Percentiles rank a stretch among this genome's conserved stretches.
phyloP scores from a whole-genome alignment of 225 moss, liverwort and hornwort genomes.

The Pseudoscleropodium purum region DNA sequence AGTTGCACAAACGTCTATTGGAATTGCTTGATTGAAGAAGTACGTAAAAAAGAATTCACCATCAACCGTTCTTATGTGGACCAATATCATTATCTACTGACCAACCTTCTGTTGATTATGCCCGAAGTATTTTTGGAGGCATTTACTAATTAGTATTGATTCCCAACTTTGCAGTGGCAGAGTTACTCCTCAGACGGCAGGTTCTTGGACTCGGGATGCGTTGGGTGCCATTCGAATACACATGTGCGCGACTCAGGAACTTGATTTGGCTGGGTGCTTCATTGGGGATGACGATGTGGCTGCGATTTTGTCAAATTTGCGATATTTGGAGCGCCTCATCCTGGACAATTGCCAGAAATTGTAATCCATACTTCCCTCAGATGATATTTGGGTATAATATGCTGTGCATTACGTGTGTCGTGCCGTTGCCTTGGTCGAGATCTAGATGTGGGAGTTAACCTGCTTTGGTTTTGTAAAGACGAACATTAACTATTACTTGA shows the following conservation, averaged over 20 bases:
- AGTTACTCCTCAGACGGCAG: slow-evolving; percentile 21
- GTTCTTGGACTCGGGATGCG: slow-evolving; percentile 46
- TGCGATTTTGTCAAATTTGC: slow-evolving; percentile 41
- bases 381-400: background rate
- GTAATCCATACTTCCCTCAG: slow-evolving; percentile 15
- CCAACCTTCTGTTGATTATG: background rate
- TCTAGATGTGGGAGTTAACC: background rate
- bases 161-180: slow-evolving; percentile 1
- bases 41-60: background rate
- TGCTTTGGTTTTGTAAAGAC: background rate
- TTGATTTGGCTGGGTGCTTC: slow-evolving; percentile 73
- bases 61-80: background rate
- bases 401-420: background rate
- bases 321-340: slow-evolving; percentile 54
- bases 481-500: background rate
- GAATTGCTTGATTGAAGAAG: background rate
- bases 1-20: background rate
- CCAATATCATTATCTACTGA: background rate
- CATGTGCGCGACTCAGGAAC: slow-evolving; percentile 60
- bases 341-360: slow-evolving; percentile 90
- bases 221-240: slow-evolving; percentile 44
- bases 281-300: slow-evolving; percentile 66
- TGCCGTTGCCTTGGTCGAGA: background rate
- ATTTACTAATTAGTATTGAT: background rate
- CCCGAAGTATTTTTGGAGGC: background rate